Base-by-base conservation (phyloP, 176 grass and related monocot genomes). In the Chrysopogon serrulatus region DNA sequence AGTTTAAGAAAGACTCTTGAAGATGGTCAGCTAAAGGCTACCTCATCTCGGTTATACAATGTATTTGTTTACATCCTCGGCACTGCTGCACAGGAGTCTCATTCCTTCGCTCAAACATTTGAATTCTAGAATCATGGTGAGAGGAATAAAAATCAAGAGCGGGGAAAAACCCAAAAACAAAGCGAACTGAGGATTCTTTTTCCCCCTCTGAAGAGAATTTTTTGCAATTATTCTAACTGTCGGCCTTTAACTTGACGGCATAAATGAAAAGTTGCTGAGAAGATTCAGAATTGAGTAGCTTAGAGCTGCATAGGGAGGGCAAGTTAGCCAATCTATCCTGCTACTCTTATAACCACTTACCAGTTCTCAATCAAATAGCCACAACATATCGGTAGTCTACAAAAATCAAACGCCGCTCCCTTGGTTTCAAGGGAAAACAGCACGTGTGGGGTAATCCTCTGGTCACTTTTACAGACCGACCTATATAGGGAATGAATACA, bases 351-450 rank as follows among this genome's bases (percentile, higher is more conserved):
- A 57, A 57, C 23, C n/a, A n/a, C n/a, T n/a, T n/a, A n/a, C n/a
- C 21, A 57, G 53, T 57, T 24, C 53, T 11, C 53, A 57, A 57
- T 56, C 53, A 57, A 57, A 23, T 54, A 12, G 21, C 51, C 19
- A 54, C 21, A 54, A 59, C 54, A 59, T 26, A 12, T 54, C 23
- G n/a, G 54, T 59, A 87, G 14, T 48, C 26, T 80, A 86, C 65
- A 15, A 66, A 51, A 66, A 51, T 64, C 44, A 45, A 67, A 34
- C 2, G 84, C 47, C 10, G 79, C 31, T 79, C 84, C 79, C 84
- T 40, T 61, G 72, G 39, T 74, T 82, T 83, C 15, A 74, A 90
- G 84, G 84, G 88, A 86, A 49, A 80, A 60, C 84, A 74, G 30
- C 79, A 79, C 48, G 31, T 57, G 51, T 74, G 47, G 47, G 28